Conservation (phyloP, 2,329 filamentous ascomycete species). For the Fusarium sp. region DNA sequence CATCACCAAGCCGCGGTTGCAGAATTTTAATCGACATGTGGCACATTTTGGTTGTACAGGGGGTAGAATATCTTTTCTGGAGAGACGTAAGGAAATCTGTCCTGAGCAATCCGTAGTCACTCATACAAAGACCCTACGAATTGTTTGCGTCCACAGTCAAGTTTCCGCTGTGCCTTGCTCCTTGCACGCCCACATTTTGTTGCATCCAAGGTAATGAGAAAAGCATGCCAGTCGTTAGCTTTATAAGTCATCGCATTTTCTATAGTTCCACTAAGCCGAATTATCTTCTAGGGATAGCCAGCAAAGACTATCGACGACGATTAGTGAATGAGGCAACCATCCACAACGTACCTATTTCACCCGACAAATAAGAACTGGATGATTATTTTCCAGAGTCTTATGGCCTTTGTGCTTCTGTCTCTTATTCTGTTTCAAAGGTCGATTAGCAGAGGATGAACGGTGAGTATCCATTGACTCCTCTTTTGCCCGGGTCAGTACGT, state of each 20-base stretch:
- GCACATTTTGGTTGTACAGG: not conserved
- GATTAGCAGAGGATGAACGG: not conserved
- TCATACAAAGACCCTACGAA: not conserved
- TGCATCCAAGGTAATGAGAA: no score
- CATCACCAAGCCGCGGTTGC: not conserved
- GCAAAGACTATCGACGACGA: not conserved
- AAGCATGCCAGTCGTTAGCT: not conserved
- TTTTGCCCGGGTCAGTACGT: no score
- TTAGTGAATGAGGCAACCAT: not conserved
- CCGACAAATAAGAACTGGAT: not conserved
- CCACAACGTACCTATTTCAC: not conserved
- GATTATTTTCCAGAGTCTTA: accelerated
- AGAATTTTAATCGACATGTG: not conserved
- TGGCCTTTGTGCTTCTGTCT: accelerated
- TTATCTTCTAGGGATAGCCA: not conserved
- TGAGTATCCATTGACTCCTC: no score
- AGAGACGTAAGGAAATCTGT: not conserved
- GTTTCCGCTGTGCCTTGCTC: not conserved
- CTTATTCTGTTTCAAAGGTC: not conserved
- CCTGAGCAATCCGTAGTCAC: not conserved
- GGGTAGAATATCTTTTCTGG: no score
- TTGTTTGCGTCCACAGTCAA: not conserved
- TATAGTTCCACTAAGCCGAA: not conserved
- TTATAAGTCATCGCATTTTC: not conserved
- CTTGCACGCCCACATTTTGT: not conserved